Base-by-base conservation (phyloP, 192 early-diverging fungal genomes). In the Gamsiella multidivaricata region DNA sequence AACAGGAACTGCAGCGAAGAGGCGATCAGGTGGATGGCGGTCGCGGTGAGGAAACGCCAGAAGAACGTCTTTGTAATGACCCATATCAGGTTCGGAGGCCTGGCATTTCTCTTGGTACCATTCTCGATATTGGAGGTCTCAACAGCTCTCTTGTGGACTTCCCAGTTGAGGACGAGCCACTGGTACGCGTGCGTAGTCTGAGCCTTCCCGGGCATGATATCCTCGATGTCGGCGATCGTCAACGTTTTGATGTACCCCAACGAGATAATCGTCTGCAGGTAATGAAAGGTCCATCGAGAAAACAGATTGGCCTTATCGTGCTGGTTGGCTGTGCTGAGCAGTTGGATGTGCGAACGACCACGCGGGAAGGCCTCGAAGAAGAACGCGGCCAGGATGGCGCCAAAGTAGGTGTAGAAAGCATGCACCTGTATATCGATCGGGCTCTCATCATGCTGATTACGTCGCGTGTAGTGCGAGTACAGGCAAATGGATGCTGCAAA, bases 251-350 rank as follows among this genome's bases (percentile, higher is more conserved):
- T 52, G 59, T 31, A 55, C 9, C 73, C 65, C 6, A 56, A 31
- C 2, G 34, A 57, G 23, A 76, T 20, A 11, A 68, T 54, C 10
- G 51, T 25, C n/a, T 68, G 59, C 9, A 76, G 29, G 46, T 67
- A 76, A 23, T 76, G 65, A 26, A 62, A 76, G 4, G 45, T 49
- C 65, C 52, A 62, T 22, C 59, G 49, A 7, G 64, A 67, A 25
- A 76, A 68, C 51, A 68, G n/a, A 36, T 76, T 76, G 41, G 73
- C 73, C 54, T 74, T 65, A 32, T 74, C 71, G 15, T 74, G 63
- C 0, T 20, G 18, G n/a, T 65, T 64, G 10, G 61, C 45, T 17
- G n/a, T 25, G 39, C 70, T 73, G 54, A 50, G 56, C 18, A 43
- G 1, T 54, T 68, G 64, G 18, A 61, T 59, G 18, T 17, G 58